These are phyloP conservation scores for Fallopia convolvulus DNA, from an alignment of 148 eudicot species.

Conservation along the genomic window DNA sequence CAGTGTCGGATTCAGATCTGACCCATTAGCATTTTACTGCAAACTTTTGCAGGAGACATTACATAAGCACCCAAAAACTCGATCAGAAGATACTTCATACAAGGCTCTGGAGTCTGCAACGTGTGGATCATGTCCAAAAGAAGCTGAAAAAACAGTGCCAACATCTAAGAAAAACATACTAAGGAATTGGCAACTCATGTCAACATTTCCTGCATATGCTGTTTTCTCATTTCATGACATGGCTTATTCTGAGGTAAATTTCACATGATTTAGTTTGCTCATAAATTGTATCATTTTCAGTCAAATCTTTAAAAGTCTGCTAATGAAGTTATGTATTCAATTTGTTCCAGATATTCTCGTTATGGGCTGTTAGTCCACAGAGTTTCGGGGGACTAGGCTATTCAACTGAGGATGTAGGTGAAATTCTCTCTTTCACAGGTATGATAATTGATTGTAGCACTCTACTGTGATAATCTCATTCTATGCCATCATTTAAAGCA, in stretches of 20 bases:
- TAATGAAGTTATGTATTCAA: not conserved
- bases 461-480: not conserved
- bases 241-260: conserved; percentile 76
- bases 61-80: conserved; percentile 40
- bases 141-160: not conserved
- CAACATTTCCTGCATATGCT: conserved; percentile 70
- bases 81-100: conserved; percentile 20
- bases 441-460: not conserved
- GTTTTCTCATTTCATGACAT: conserved; percentile 87
- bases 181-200: conserved; percentile 85
- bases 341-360: conserved; percentile 42
- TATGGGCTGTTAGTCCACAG: conserved; percentile 60
- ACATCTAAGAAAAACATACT: conserved; percentile 37
- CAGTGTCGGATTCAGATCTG: not conserved
- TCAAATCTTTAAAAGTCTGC: no score
- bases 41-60: conserved; percentile 56
- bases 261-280: not conserved
- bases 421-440: conserved; percentile 48
- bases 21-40: not conserved
- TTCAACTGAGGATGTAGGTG: conserved; percentile 51
- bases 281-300: not conserved
- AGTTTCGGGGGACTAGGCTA: conserved; percentile 47
- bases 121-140: conserved; percentile 10
- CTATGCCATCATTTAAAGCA: not conserved
- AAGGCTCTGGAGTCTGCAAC: conserved; percentile 40